Evolutionary conservation across 306 rosid genomes (phyloP).

Genomic region (Benincasa hispida): DNA sequence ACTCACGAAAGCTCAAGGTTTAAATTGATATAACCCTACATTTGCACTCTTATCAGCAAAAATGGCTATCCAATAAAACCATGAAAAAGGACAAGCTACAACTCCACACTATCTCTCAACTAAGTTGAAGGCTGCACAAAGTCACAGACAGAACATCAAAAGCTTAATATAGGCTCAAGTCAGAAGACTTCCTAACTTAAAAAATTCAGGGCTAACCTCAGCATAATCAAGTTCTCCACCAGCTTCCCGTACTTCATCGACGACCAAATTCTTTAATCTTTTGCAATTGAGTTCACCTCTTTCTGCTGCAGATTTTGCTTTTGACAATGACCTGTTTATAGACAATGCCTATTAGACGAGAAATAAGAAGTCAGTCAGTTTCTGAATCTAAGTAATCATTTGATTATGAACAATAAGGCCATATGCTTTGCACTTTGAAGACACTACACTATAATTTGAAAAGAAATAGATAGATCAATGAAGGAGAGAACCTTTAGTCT

Average conservation of each 20-base stretch:
- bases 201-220: slow-evolving; percentile 37
- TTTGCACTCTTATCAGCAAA: neutral
- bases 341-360: slow-evolving; percentile 51
- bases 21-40: neutral
- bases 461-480: neutral
- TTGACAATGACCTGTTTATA: slow-evolving; percentile 54
- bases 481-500: slow-evolving; percentile 45
- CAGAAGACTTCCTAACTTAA: neutral
- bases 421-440: neutral
- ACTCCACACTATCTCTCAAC: neutral
- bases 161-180: neutral
- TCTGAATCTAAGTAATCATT: neutral
- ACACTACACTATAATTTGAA: neutral
- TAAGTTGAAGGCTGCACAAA: neutral
- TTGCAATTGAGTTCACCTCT: slow-evolving; percentile 44
- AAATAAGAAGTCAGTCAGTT: neutral
- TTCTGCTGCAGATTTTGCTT: slow-evolving; percentile 50
- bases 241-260: slow-evolving; percentile 40
- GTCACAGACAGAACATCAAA: neutral
- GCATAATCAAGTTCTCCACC: slow-evolving; percentile 85
- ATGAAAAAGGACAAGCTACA: neutral
- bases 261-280: slow-evolving; percentile 34
- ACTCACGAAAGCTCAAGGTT: no score
- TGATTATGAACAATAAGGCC: neutral
- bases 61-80: neutral